phyloP scores from a whole-genome alignment of 805 yeast species.

The Maudiozyma barnettii region DNA sequence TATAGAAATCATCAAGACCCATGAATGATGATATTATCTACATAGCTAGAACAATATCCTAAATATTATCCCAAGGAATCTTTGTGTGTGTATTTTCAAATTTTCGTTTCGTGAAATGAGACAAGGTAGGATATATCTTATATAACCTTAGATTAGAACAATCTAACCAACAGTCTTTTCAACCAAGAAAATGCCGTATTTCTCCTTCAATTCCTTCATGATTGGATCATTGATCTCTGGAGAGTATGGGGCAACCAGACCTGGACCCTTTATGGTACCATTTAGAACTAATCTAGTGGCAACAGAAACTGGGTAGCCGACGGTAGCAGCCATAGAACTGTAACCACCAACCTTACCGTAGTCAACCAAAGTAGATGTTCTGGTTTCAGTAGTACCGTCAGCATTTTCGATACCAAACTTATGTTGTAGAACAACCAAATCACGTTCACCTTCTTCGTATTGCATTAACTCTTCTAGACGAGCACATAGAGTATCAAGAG shows the following conservation, averaged over 20 bases:
- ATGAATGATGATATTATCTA: no score
- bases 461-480: conserved; percentile 93
- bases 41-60: no score
- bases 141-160: not conserved
- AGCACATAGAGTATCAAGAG: conserved; percentile 94
- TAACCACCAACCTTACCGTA: conserved; percentile 84
- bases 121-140: no score
- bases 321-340: conserved; percentile 97
- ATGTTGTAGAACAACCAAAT: conserved; percentile 90
- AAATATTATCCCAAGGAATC: no score
- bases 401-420: conserved; percentile 96
- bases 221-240: conserved; percentile 86
- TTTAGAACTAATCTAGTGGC: conserved; percentile 79
- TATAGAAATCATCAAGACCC: no score
- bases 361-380: conserved; percentile 92
- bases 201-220: conserved; percentile 83
- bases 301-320: conserved; percentile 97
- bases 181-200: conserved; percentile 74
- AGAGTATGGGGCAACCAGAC: conserved; percentile 87
- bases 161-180: conserved; percentile 60
- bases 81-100: no score
- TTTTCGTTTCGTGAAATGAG: no score
- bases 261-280: conserved; percentile 69
- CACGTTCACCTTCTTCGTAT: conserved; percentile 92
- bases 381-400: conserved; percentile 79